Evolutionary conservation across 768 basidiomycete species (phyloP), one percentile per base, ranked within the genome.

Genomic region (Boletus rubescentipes): DNA sequence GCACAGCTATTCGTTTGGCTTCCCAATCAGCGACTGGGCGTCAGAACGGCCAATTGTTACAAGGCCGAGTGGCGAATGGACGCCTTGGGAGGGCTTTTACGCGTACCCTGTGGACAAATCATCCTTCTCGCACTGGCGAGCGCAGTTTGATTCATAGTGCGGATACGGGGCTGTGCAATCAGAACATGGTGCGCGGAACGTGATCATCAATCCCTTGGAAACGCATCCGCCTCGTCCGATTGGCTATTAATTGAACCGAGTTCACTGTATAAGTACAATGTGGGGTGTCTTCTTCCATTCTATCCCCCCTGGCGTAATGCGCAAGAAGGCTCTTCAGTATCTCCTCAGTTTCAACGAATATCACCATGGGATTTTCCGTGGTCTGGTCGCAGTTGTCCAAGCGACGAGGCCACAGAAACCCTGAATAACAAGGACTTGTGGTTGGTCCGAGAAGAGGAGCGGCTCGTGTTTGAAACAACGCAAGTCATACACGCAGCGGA

Each of bases 391-490:
- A 39, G 26, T 6, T 26, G 53, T 9, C 23, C 14, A 10, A 26
- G 40, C 18, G 26, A 16, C 6, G n/a, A 31, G 2, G 26, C 30
- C 7, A 31, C 2, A 0, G 41, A 48, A 11, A 21, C 29, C 5
- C 10, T 60, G 18, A 9, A 40, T 2, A 40, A 66, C 45, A 62
- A 46, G 38, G 50, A 57, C 2, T 11, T 57, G 20, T 65, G 64
- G 64, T 6, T 53, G 10, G 30, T 60, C 6, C 46, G 50, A 14
- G 64, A 60, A 42, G 64, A 66, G 31, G 64, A 65, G 15, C 42
- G 58, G 9, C 2, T 47, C 5, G 58, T 51, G 16, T 66, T 66
- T 8, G 64, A 63, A 35, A 55, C 53, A 1, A 51, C 42, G 15
- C 44, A 59, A 18, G n/a, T n/a, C n/a, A 39, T 58, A n/a, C 18